Base-by-base conservation (phyloP, 1,139 yeast genomes). In the Zhuliangozyma parablackwelliae region DNA sequence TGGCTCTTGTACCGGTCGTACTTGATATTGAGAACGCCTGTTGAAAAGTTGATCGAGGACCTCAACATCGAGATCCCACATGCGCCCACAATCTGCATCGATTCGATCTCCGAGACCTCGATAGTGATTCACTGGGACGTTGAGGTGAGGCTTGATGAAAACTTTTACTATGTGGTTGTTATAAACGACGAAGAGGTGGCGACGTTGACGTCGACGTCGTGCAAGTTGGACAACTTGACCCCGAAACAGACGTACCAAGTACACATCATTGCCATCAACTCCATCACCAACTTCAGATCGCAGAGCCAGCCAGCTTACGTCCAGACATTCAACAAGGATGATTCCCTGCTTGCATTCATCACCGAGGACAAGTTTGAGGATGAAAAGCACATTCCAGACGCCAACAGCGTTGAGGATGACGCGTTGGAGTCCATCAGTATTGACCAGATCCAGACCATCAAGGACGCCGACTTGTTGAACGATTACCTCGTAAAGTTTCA, bases 51-150 rank as follows among this genome's bases (percentile, higher is more conserved):
- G 27, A 57, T 66, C 5, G 56, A 56, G 20, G 71, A 62, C 40
- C 51, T 69, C 36, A 59, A 63, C 42, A 59, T 68, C 32, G 71
- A 66, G 36, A 65, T 70, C 29, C 76, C 76, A 8, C 69, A 63
- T 42, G 49, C 63, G 5, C 74, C 75, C 16, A 54, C 45, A 26
- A 56, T 69, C 26, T 67, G 72, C 43, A 58, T 70, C 26, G 75
- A 70, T 47, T 56, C 63, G 34, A 53, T 70, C 33, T 51, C 56
- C 16, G 42, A 49, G 25, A 45, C 44, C 26, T 57, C 66, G 21
- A 63, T 65, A 9, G 56, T 64, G 13, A 51, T 70, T 27, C 75
- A 68, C 44, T 70, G 76, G 76, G 75, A 69, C 44, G 56, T 68
- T 20, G 63, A 61, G 36, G 42, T 52, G 16, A 47, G 47, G 29